phyloP scores from a whole-genome alignment of 2,329 filamentous ascomycete species.

The Graphilbum fragrans region DNA sequence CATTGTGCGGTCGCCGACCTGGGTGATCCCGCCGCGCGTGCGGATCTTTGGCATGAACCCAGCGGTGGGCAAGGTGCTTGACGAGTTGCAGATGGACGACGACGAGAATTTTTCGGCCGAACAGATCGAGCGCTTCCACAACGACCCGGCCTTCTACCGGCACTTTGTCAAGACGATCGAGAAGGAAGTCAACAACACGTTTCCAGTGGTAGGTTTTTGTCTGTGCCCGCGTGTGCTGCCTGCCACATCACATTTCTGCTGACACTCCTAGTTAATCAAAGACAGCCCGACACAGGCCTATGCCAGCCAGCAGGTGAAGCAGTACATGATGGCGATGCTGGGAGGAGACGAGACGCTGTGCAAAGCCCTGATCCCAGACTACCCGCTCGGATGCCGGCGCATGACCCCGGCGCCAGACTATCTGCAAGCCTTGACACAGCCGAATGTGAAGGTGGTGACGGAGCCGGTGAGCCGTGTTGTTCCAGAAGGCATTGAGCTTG shows the following conservation, averaged over 20 bases:
- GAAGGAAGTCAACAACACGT: conserved; percentile 28
- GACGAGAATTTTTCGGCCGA: conserved; percentile 27
- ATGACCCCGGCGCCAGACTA: conserved; percentile 39
- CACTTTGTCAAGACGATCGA: conserved; percentile 35
- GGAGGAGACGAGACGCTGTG: conserved; percentile 36
- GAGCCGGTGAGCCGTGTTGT: conserved; percentile 32
- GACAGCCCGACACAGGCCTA: conserved; percentile 27
- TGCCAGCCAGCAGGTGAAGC: conserved; percentile 24
- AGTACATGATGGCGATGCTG: conserved; percentile 35
- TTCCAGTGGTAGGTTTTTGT: conserved; percentile 24
- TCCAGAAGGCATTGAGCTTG: conserved; percentile 33
- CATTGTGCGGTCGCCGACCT: conserved; percentile 28
- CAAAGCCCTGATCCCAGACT: conserved; percentile 36
- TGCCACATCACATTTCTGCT: not conserved
- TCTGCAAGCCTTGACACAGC: conserved; percentile 29
- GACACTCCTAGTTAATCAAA: conserved; percentile 21
- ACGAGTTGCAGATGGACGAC: conserved; percentile 26
- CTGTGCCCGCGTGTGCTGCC: not conserved
- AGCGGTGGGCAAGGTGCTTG: conserved; percentile 20
- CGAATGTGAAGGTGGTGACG: conserved; percentile 36
- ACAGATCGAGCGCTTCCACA: conserved; percentile 34
- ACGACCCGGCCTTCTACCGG: conserved; percentile 31
- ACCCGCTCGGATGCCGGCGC: conserved; percentile 32
- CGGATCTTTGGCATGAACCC: conserved; percentile 25
- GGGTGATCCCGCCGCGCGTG: conserved; percentile 24